These are phyloP conservation scores for Pythium grandisporangium DNA, from an alignment of 352 stramenopile species.

Conservation along the genomic window DNA sequence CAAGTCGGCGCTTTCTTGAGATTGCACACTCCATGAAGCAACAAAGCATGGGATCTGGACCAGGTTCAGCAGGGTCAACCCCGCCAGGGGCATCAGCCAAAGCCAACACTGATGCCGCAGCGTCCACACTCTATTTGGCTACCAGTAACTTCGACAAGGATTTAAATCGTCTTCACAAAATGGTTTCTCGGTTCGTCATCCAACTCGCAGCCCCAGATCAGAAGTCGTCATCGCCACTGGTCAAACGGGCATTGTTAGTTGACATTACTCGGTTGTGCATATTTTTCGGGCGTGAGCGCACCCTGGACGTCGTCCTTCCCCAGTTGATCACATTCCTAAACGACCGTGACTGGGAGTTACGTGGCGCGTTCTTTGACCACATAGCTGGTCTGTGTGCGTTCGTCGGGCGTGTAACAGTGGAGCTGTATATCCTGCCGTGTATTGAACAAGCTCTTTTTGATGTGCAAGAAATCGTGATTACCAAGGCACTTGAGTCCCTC, in stretches of 20 bases:
- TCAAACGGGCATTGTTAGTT: constrained; percentile 91
- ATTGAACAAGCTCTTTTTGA: constrained; percentile 97
- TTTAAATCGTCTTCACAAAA: constrained; percentile 87
- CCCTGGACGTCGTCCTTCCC: constrained; percentile 93
- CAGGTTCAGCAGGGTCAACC: constrained; percentile 19
- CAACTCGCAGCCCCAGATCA: constrained; percentile 88
- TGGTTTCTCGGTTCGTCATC: constrained; percentile 92
- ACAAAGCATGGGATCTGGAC: constrained; percentile 18
- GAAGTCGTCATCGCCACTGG: constrained; percentile 86
- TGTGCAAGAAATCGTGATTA: constrained; percentile 94
- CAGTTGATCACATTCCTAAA: constrained; percentile 97
- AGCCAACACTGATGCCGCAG: constrained; percentile 13
- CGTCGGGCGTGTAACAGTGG: constrained; percentile 88
- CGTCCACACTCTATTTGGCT: constrained; percentile 33
- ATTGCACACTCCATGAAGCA: constrained; percentile 87
- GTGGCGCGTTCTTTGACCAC: constrained; percentile 88
- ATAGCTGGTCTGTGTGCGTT: constrained; percentile 93
- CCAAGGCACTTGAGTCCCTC: constrained; percentile 88
- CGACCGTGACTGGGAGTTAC: constrained; percentile 90
- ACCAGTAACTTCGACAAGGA: constrained; percentile 91
- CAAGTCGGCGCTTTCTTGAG: constrained; percentile 91
- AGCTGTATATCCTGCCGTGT: constrained; percentile 96
- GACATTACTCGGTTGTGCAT: constrained; percentile 94
- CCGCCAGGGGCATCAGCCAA: constrained; percentile 8
- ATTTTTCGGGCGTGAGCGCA: constrained; percentile 95